A percentile compares a stretch with the other conserved stretches of the same genome.
Evolutionary conservation across 768 basidiomycete genomes (phyloP).

Genomic region (Coprinellus micaceus): DNA sequence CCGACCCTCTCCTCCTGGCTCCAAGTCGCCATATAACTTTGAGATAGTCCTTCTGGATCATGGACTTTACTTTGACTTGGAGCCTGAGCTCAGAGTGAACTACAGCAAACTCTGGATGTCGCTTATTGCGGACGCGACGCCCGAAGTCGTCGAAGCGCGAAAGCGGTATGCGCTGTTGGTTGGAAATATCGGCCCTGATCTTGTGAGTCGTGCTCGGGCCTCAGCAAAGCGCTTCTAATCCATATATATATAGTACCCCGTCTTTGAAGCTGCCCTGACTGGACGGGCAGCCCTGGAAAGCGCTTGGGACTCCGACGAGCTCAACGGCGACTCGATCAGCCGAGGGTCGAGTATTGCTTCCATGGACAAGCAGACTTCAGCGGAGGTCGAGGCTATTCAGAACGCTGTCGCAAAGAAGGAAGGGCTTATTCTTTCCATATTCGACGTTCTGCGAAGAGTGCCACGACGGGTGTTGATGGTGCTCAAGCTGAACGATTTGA

Average conservation of each 20-base stretch:
- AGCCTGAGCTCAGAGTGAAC: conserved; percentile 72
- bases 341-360: conserved; percentile 80
- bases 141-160: conserved; percentile 60
- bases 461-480: conserved; percentile 84
- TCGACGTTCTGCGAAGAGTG: conserved; percentile 81
- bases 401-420: conserved; percentile 79
- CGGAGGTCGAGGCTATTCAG: conserved; percentile 79
- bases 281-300: conserved; percentile 74
- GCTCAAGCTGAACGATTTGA: conserved; percentile 82
- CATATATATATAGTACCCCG: conserved; percentile 70
- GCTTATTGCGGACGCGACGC: conserved; percentile 71
- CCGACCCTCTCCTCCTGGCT: conserved; percentile 57
- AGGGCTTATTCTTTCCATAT: conserved; percentile 79
- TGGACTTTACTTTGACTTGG: conserved; percentile 90
- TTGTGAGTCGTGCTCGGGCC: conserved; percentile 48
- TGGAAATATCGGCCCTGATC: conserved; percentile 84
- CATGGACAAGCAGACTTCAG: conserved; percentile 63
- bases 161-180: conserved; percentile 86
- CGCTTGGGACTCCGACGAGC: conserved; percentile 41
- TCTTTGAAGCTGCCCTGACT: conserved; percentile 96
- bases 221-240: conserved; percentile 5
- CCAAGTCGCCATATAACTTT: conserved; percentile 87
- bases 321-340: conserved; percentile 37
- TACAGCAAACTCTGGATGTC: conserved; percentile 90
- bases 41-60: conserved; percentile 95